Percentiles rank a stretch among this genome's conserved stretches.
Evolutionary conservation across 768 basidiomycete species (phyloP).

Genomic region (Mycena vitilis): DNA sequence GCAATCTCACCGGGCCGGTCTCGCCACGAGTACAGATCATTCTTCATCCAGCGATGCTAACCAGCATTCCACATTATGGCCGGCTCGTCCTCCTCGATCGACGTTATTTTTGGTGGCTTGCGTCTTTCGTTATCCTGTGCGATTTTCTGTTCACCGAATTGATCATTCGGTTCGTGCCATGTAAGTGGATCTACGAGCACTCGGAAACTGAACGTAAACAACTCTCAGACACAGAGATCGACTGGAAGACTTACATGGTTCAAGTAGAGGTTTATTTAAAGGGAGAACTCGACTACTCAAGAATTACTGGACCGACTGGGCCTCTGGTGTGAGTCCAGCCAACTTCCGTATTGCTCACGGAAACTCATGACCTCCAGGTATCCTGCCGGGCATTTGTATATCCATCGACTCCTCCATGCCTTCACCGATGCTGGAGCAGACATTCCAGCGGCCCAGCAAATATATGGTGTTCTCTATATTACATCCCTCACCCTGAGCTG

Average conservation of each 20-base stretch:
- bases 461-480: constrained; percentile 84
- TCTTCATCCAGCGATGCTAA: constrained; percentile 9
- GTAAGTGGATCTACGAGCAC: constrained; percentile 59
- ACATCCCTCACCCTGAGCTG: constrained; percentile 71
- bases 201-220: constrained; percentile 24
- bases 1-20: constrained; percentile 1
- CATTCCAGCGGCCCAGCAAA: constrained; percentile 75
- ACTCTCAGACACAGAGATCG: constrained; percentile 93
- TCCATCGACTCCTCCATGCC: constrained; percentile 77
- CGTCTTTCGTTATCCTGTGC: constrained; percentile 71
- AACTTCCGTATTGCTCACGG: constrained; percentile 11
- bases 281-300: constrained; percentile 86
- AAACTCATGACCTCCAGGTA: constrained; percentile 66
- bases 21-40: constrained; percentile 3
- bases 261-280: constrained; percentile 83
- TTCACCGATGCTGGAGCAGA: constrained; percentile 72
- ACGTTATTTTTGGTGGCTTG: constrained; percentile 77
- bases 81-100: constrained; percentile 51
- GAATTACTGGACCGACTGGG: constrained; percentile 90
- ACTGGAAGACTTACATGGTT: constrained; percentile 96
- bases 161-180: constrained; percentile 85
- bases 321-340: constrained; percentile 81
- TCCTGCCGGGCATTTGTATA: constrained; percentile 91
- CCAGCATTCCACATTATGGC: constrained; percentile 35
- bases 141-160: constrained; percentile 84